A percentile compares a stretch with the other conserved stretches of the same genome.
phyloP scores from a whole-genome alignment of 2,329 filamentous ascomycete species.

The Coniella vitis region DNA sequence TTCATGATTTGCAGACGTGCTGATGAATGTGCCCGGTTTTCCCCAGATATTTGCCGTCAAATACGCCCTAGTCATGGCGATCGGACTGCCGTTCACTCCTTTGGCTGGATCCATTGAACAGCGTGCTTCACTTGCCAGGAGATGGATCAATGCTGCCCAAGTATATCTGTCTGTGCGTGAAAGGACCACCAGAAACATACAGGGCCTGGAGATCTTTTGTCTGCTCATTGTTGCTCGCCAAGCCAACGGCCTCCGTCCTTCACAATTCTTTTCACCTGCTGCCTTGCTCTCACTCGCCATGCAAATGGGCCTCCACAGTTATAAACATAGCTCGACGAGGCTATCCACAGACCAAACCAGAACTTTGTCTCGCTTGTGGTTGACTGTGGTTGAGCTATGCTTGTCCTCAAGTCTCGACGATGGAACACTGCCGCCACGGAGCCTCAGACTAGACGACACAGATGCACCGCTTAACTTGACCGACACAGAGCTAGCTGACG shows the following conservation, averaged over 20 bases:
- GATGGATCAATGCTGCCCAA: constrained; percentile 39
- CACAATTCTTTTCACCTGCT: constrained; percentile 23
- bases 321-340: constrained; percentile 18
- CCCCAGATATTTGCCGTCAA: constrained; percentile 40
- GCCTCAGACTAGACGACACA: constrained; percentile 16
- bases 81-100: constrained; percentile 34
- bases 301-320: constrained; percentile 25
- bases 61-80: constrained; percentile 45
- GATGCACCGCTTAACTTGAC: constrained; percentile 18
- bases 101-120: constrained; percentile 36
- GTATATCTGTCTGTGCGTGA: constrained; percentile 7
- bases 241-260: constrained; percentile 25
- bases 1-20: neutral
- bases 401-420: constrained; percentile 21
- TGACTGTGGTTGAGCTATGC: constrained; percentile 22
- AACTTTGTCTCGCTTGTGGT: constrained; percentile 24
- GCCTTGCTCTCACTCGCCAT: constrained; percentile 25
- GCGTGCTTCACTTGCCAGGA: constrained; percentile 34
- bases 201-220: constrained; percentile 45
- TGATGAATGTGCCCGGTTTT: neutral
- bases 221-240: constrained; percentile 45
- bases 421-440: constrained; percentile 18
- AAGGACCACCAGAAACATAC: constrained; percentile 36
- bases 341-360: constrained; percentile 22
- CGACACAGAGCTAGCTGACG: constrained; percentile 14